Evolutionary conservation across 177 flowering plant genomes (phyloP).

Genomic region (Vitis hybrid): DNA sequence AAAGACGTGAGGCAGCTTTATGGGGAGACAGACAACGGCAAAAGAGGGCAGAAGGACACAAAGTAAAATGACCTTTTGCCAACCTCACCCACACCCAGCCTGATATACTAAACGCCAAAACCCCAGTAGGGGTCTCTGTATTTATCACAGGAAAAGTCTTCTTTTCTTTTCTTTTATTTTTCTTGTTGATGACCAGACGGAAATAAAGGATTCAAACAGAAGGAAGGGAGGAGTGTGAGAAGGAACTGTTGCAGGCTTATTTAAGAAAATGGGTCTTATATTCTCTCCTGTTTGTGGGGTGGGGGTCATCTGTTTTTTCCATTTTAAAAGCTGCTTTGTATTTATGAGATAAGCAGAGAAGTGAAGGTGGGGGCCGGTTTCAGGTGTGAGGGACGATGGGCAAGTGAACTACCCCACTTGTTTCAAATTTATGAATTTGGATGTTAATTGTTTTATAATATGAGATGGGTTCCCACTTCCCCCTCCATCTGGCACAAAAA

Average conservation of each 20-base stretch:
- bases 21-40: slow-evolving; percentile 17
- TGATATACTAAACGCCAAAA: slow-evolving; percentile 25
- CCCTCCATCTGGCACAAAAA: not conserved
- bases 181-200: slow-evolving; percentile 27
- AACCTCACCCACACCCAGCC: slow-evolving; percentile 18
- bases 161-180: not conserved
- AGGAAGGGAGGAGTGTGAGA: slow-evolving; percentile 1
- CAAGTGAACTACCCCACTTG: slow-evolving; percentile 14
- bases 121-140: slow-evolving; percentile 25
- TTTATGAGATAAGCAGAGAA: slow-evolving; percentile 35
- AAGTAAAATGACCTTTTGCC: slow-evolving; percentile 13
- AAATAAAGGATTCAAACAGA: slow-evolving; percentile 8
- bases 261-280: slow-evolving; percentile 19
- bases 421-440: not conserved
- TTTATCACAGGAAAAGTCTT: slow-evolving; percentile 21
- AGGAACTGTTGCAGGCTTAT: not conserved
- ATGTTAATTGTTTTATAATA: not conserved
- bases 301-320: slow-evolving; percentile 25
- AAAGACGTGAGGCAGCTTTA: slow-evolving; percentile 24
- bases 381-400: slow-evolving; percentile 24
- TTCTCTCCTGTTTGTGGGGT: slow-evolving; percentile 23
- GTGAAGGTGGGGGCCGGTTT: slow-evolving; percentile 21
- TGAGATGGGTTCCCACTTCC: not conserved
- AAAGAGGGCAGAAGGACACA: slow-evolving; percentile 12
- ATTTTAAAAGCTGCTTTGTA: slow-evolving; percentile 28